A percentile compares a stretch with the other conserved stretches of the same genome.
Conservation (phyloP, 169 alveolate genomes). For the Plasmodium gaboni region DNA sequence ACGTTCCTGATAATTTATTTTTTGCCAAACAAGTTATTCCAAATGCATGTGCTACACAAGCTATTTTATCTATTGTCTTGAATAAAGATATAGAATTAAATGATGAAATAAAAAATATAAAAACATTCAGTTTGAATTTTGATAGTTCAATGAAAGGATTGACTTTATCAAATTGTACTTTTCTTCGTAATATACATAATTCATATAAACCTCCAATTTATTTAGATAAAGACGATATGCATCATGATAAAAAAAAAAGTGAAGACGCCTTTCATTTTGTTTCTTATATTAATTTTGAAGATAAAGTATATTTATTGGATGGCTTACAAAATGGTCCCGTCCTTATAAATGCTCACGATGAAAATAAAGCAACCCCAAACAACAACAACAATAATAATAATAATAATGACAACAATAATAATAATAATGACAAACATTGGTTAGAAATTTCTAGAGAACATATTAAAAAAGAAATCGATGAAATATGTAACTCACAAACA, state of each 20-base stretch:
- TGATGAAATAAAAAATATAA: slow-evolving; percentile 86
- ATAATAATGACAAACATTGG: background rate
- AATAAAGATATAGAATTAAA: slow-evolving; percentile 78
- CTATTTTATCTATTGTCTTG: slow-evolving; percentile 90
- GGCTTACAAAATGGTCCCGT: slow-evolving; percentile 80
- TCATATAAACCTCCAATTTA: slow-evolving; percentile 86
- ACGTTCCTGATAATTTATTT: slow-evolving; percentile 84
- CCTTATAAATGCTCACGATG: background rate
- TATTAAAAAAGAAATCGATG: slow-evolving; percentile 35
- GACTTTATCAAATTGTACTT: slow-evolving; percentile 89
- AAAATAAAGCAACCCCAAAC: background rate
- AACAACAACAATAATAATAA: no score
- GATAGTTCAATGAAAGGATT: slow-evolving; percentile 90
- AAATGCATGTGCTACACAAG: slow-evolving; percentile 96
- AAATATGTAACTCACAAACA: slow-evolving; percentile 1
- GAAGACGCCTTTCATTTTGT: slow-evolving; percentile 94
- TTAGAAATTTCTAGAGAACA: slow-evolving; percentile 20
- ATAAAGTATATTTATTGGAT: slow-evolving; percentile 77
- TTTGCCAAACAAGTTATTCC: slow-evolving; percentile 92
- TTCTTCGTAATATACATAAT: slow-evolving; percentile 87
- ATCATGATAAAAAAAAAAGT: slow-evolving; percentile 82
- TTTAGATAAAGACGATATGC: slow-evolving; percentile 81
- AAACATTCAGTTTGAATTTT: slow-evolving; percentile 86
- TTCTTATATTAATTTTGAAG: slow-evolving; percentile 88
- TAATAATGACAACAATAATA: no score